Evolutionary conservation across 768 basidiomycete genomes (phyloP).

Genomic region (Lactifluus subvellereus): DNA sequence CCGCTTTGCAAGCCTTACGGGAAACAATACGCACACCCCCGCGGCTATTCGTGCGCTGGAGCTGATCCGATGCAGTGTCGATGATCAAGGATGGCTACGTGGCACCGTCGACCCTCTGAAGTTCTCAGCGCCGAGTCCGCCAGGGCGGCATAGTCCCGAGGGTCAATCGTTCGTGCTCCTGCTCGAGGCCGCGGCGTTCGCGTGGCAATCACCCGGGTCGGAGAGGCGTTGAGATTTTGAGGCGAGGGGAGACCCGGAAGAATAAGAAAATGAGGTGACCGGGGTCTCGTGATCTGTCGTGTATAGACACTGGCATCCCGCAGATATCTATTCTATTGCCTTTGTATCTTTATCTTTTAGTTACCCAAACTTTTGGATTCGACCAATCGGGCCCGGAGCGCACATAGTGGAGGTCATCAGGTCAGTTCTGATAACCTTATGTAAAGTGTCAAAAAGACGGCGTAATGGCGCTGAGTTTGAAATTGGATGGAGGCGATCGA

Average conservation of each 20-base stretch:
- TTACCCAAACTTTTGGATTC: too few species aligned
- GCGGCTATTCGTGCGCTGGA: slow-evolving; percentile 38
- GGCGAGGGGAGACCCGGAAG: too few species aligned
- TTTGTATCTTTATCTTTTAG: too few species aligned
- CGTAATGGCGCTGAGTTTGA: neutral
- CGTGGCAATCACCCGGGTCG: neutral
- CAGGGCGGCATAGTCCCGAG: slow-evolving; percentile 21
- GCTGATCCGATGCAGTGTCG: slow-evolving; percentile 36
- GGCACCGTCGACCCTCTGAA: slow-evolving; percentile 16
- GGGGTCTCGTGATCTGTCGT: too few species aligned
- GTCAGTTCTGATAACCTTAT: too few species aligned
- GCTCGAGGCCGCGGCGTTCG: slow-evolving; percentile 21
- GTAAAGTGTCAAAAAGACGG: too few species aligned
- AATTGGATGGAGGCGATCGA: neutral
- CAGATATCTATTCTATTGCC: too few species aligned
- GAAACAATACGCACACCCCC: slow-evolving; percentile 34
- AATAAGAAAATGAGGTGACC: too few species aligned
- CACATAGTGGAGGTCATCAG: too few species aligned
- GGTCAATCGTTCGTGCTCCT: slow-evolving; percentile 25
- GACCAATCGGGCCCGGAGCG: too few species aligned
- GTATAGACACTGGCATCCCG: too few species aligned
- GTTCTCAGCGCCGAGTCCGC: slow-evolving; percentile 9
- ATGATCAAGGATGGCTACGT: slow-evolving; percentile 26
- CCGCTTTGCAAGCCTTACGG: slow-evolving; percentile 43
- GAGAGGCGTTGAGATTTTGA: neutral